phyloP scores from a whole-genome alignment of 208 protist species.

The Kentomonas sorsogonicus region DNA sequence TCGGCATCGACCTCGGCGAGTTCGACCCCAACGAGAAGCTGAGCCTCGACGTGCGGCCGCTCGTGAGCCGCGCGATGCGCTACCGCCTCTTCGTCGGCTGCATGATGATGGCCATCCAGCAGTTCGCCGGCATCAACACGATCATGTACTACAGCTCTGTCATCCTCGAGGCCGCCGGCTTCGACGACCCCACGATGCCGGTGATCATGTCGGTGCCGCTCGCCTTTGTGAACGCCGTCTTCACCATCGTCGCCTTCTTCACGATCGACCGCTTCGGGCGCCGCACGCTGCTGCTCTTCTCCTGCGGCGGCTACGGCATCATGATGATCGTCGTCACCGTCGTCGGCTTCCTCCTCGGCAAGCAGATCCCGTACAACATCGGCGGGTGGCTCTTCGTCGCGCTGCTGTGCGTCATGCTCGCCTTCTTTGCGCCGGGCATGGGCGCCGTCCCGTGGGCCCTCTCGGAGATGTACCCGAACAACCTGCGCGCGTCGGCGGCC shows the following conservation, averaged over 20 bases:
- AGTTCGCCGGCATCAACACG: constrained; percentile 91
- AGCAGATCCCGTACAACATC: constrained; percentile 41
- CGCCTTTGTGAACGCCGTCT: constrained; percentile 85
- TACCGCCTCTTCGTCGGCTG: constrained; percentile 71
- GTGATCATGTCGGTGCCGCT: constrained; percentile 81
- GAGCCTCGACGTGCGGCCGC: constrained; percentile 33
- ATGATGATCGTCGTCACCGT: constrained; percentile 50
- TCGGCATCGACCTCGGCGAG: constrained; percentile 58
- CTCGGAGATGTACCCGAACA: constrained; percentile 88
- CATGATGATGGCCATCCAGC: constrained; percentile 86
- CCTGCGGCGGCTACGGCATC: constrained; percentile 57
- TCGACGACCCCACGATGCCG: constrained; percentile 62
- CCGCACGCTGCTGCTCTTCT: constrained; percentile 59
- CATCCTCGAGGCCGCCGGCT: constrained; percentile 82
- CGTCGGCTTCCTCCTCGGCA: constrained; percentile 56
- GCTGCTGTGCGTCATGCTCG: constrained; percentile 72
- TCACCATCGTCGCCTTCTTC: constrained; percentile 72
- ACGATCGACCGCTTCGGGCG: constrained; percentile 81
- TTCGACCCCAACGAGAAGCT: constrained; percentile 30
- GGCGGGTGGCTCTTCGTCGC: constrained; percentile 75
- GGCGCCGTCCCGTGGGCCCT: constrained; percentile 90
- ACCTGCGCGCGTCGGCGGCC: constrained; percentile 71
- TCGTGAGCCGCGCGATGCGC: constrained; percentile 52
- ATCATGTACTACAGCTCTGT: constrained; percentile 93
- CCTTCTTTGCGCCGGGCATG: constrained; percentile 83